Evolutionary conservation across 352 stramenopile genomes (phyloP).

Genomic region (Lagenidium giganteum): DNA sequence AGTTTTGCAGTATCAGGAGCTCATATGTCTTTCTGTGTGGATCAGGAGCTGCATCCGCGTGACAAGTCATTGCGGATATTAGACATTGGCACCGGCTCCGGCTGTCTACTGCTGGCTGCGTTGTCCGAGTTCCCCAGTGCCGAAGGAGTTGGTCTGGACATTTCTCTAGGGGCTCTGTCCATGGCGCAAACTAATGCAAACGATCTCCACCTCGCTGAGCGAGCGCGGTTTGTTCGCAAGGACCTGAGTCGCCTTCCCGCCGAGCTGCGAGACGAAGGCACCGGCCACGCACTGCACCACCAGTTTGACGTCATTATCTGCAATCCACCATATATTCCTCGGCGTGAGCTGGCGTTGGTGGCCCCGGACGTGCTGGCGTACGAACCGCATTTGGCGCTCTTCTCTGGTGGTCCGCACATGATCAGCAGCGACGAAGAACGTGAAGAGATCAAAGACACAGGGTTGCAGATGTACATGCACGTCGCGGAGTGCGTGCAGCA

Average conservation of each 20-base stretch:
- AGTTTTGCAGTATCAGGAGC: too few species aligned
- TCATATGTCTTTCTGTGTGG: background rate
- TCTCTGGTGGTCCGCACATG: constrained; percentile 36
- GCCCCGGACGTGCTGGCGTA: constrained; percentile 49
- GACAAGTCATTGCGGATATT: constrained; percentile 38
- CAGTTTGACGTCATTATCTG: constrained; percentile 66
- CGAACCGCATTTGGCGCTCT: constrained; percentile 71
- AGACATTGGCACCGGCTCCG: constrained; percentile 67
- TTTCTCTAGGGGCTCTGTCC: constrained; percentile 41
- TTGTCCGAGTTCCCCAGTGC: constrained; percentile 53
- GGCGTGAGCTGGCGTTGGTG: constrained; percentile 44
- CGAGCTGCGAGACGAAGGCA: background rate
- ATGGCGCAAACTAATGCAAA: constrained; percentile 49
- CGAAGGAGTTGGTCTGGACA: constrained; percentile 53
- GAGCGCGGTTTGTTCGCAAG: constrained; percentile 22
- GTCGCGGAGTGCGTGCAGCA: constrained; percentile 26
- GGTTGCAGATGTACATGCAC: constrained; percentile 48
- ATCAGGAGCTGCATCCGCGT: constrained; percentile 34
- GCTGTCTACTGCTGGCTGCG: constrained; percentile 59
- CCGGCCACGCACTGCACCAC: too few species aligned
- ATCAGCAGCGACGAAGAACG: background rate
- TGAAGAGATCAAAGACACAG: constrained; percentile 7
- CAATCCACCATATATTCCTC: constrained; percentile 74
- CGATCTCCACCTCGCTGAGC: constrained; percentile 6
- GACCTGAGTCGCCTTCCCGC: constrained; percentile 24